These are phyloP conservation scores for Colletotrichum sp. DNA, from an alignment of 2,329 filamentous ascomycete genomes.

Conservation along the genomic window DNA sequence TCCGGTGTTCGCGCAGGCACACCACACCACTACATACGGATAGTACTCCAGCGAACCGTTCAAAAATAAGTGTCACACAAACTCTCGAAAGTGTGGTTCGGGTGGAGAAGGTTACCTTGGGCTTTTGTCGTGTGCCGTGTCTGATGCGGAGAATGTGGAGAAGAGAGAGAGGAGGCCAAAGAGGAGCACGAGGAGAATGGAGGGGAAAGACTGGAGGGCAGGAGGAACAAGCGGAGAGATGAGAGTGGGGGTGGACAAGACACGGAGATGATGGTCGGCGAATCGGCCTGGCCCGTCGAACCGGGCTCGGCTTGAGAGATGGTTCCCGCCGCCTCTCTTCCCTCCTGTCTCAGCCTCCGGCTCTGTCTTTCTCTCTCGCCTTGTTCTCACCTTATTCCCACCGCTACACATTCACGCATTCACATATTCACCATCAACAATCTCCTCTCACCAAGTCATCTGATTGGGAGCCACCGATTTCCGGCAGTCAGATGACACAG, in stretches of 20 bases:
- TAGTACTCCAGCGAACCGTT: neutral
- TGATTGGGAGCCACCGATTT: neutral
- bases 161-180: neutral
- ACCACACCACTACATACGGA: neutral
- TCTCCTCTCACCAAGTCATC: neutral
- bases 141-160: slow-evolving; percentile 18
- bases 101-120: slow-evolving; percentile 10
- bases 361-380: neutral
- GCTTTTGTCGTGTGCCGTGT: slow-evolving; percentile 3
- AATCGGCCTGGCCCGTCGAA: neutral
- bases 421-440: neutral
- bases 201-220: neutral
- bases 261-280: neutral
- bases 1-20: neutral
- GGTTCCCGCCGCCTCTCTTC: neutral
- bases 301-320: neutral
- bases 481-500: neutral
- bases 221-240: neutral
- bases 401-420: neutral
- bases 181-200: neutral
- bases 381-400: neutral
- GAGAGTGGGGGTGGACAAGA: neutral
- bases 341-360: neutral
- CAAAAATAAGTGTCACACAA: slow-evolving; percentile 5
- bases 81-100: slow-evolving; percentile 5